Evolutionary conservation across 495 filamentous ascomycete genomes (phyloP).

Genomic region (Aspergillus egyptiacus): DNA sequence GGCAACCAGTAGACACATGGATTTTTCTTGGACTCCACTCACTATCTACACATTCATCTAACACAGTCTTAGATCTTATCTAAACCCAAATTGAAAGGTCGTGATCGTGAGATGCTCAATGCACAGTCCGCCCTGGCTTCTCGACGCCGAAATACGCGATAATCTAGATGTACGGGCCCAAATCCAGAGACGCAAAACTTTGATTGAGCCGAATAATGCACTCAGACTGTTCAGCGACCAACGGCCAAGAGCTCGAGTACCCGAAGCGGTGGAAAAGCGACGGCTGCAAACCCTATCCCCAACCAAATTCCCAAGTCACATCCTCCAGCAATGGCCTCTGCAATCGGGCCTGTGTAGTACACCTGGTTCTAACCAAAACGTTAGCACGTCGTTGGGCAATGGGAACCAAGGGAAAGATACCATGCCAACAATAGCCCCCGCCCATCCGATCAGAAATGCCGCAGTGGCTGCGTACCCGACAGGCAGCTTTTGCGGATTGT

Average conservation of each 20-base stretch:
- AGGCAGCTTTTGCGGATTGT: conserved; percentile 35
- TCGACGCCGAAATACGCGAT: neutral
- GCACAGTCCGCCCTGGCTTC: neutral
- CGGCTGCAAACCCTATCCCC: conserved; percentile 34
- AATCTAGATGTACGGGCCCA: neutral
- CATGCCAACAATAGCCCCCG: conserved; percentile 46
- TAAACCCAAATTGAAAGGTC: neutral
- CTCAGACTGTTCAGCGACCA: conserved; percentile 23
- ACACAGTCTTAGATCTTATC: neutral
- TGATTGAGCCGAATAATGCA: too few relatives aligned
- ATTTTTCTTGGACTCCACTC: neutral
- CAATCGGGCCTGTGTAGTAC: conserved; percentile 45
- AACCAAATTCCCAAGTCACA: conserved; percentile 43
- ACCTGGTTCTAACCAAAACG: conserved; percentile 33
- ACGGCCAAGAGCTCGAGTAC: conserved; percentile 33
- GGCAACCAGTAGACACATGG: neutral
- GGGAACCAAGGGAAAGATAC: conserved; percentile 18
- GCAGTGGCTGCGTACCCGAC: conserved; percentile 41
- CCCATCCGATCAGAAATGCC: conserved; percentile 46
- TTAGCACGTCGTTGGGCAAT: conserved; percentile 1
- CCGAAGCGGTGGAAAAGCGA: conserved; percentile 41
- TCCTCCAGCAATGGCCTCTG: conserved; percentile 27
- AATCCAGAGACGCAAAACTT: neutral
- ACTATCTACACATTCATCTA: neutral
- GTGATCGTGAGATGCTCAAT: neutral